A percentile compares a stretch with the other conserved stretches of the same genome.
phyloP scores from a whole-genome alignment of 2,329 filamentous ascomycete genomes.

The Nemania sp. region DNA sequence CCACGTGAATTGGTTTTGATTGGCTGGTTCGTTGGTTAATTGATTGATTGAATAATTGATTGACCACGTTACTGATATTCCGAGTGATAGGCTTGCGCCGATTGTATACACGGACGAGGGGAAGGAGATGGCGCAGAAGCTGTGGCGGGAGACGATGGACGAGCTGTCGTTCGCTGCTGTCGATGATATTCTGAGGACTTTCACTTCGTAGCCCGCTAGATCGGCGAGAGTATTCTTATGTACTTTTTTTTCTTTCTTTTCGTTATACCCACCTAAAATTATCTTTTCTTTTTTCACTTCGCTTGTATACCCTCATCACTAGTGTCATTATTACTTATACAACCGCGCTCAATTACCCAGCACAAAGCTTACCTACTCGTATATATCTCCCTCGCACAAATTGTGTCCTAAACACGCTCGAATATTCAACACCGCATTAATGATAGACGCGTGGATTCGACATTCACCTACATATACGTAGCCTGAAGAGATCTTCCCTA shows the following conservation, averaged over 20 bases:
- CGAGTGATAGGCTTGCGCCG: conserved; percentile 5
- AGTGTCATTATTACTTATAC: too few relatives aligned
- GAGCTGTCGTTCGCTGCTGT: conserved; percentile 20
- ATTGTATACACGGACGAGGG: conserved; percentile 27
- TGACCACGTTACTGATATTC: neutral
- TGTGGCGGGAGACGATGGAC: conserved; percentile 27
- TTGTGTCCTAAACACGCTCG: too few relatives aligned
- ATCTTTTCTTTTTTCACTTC: too few relatives aligned
- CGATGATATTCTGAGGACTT: conserved; percentile 12
- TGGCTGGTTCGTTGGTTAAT: too few relatives aligned
- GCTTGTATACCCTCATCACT: too few relatives aligned
- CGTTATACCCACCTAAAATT: neutral
- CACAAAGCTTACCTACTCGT: too few relatives aligned
- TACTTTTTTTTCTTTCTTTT: neutral
- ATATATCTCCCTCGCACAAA: too few relatives aligned
- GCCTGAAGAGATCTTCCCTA: too few relatives aligned
- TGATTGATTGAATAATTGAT: neutral
- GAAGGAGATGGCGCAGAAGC: conserved; percentile 5
- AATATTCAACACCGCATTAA: too few relatives aligned
- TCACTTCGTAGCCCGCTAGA: neutral
- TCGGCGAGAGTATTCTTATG: neutral
- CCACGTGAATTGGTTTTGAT: neutral
- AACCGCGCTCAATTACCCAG: too few relatives aligned
- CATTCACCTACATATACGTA: too few relatives aligned
- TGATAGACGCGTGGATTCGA: too few relatives aligned